Conservation (phyloP, 2,329 filamentous ascomycete species). For the Cercospora citrullina region DNA sequence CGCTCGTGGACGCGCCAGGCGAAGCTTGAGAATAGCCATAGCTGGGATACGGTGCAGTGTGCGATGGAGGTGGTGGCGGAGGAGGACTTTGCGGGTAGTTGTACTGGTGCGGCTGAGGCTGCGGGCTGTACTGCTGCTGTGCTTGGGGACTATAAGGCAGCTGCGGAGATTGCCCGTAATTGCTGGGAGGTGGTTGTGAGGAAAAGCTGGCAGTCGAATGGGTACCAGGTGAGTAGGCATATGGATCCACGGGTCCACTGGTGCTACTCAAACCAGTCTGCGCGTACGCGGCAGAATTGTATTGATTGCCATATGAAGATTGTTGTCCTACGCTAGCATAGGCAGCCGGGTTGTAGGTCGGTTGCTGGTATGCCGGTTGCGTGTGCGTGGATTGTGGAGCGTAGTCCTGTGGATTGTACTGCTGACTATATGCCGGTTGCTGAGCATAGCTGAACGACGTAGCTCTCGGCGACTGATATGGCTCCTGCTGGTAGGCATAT, state of each 20-base stretch:
- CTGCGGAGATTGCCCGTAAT: conserved; percentile 23
- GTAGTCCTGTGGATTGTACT: conserved; percentile 72
- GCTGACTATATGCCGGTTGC: conserved; percentile 48
- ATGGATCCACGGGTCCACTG: conserved; percentile 35
- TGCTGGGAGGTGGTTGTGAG: conserved; percentile 20
- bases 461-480: conserved; percentile 25
- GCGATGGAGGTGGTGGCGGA: conserved; percentile 27
- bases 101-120: conserved; percentile 25
- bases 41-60: conserved; percentile 20
- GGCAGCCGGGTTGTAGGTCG: conserved; percentile 49
- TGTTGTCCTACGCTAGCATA: conserved; percentile 41
- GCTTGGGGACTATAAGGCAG: conserved; percentile 27
- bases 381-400: conserved; percentile 36
- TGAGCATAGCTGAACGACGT: conserved; percentile 48
- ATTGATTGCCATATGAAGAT: conserved; percentile 25
- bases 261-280: conserved; percentile 28
- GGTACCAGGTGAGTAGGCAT: conserved; percentile 30
- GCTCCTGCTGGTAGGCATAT: conserved; percentile 28
- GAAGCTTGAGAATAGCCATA: conserved; percentile 21
- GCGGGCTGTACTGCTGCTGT: conserved; percentile 30
- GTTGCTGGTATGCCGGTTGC: conserved; percentile 40
- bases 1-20: conserved; percentile 20
- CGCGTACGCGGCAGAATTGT: conserved; percentile 31
- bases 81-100: conserved; percentile 25
- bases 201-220: conserved; percentile 26